Evolutionary conservation across 345 rosid species (phyloP), one percentile per base, ranked within the genome.

Genomic region (Mercurialis annua): DNA sequence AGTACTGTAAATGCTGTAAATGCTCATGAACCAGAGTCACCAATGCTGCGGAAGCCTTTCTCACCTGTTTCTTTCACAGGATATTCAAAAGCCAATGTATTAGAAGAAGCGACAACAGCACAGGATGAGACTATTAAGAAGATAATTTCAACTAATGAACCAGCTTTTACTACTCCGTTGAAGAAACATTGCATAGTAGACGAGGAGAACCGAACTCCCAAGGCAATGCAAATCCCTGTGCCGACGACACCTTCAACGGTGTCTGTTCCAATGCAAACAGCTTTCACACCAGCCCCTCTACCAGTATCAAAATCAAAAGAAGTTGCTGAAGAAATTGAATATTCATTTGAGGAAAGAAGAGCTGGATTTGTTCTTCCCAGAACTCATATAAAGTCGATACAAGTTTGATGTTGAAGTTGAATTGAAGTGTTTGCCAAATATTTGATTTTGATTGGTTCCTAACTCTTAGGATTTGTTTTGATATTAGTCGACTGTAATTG

Each of bases 291-390:
- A 17, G 92, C 85, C 14, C 83, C 82, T 11, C 64, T 69, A 23
- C 71, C 70, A 27, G 16, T 52, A 10, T 42, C 42, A 10, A 53
- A 75, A 21, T 67, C 83, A 34, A 80, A 81, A 43, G 87, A 76
- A 27, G 60, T 50, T 5, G 70, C 62, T 7, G 86, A 79, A 73
- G 93, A 82, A 47, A 76, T 82, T 12, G 99, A 91, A 55, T 88
- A 87, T 67, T 91, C 98, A 3, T 94, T 91, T 12, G 96, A 94
- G 79, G 99, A 94, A 81, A 77, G 81, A 78, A 84, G 97, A 76
- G 90, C 90, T 21, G 98, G 96, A 36, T 88, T 83, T 64, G 68
- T 84, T 76, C 76, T 84, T 74, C 85, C 88, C 9, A 68, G 53
- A 43, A 36, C 76, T 20, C 76, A 74, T 38, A 59, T 82, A 21